These are phyloP conservation scores for Tubosaeta sp. DNA, from an alignment of 768 basidiomycete species.

Conservation along the genomic window DNA sequence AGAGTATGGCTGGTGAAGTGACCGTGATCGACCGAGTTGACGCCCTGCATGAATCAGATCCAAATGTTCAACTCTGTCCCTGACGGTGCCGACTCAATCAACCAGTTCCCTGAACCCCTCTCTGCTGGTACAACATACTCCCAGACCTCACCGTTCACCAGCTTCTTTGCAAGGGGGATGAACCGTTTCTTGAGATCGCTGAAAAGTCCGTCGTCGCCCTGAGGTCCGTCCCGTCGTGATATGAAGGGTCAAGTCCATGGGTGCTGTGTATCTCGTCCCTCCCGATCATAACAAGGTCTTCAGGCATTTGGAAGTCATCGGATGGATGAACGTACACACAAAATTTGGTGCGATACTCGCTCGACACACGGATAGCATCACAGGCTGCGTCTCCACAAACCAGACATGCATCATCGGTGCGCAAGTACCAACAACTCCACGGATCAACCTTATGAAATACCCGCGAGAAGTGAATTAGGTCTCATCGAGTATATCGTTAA, in stretches of 20 bases:
- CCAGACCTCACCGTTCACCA: no score
- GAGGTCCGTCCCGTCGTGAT: background rate
- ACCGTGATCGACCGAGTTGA: no score
- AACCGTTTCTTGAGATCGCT: no score
- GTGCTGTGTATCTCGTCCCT: background rate
- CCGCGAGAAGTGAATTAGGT: background rate
- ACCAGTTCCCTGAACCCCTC: no score
- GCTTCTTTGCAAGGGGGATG: no score
- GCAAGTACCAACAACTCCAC: background rate
- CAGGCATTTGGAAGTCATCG: background rate
- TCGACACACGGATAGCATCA: background rate
- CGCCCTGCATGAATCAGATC: no score
- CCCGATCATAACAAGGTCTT: background rate
- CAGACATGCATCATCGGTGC: background rate
- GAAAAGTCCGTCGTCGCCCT: background rate
- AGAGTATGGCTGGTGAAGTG: no score
- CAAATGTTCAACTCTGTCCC: no score
- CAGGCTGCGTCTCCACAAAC: background rate
- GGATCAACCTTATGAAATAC: background rate
- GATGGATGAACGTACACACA: background rate
- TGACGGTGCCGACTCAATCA: no score
- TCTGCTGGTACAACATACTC: no score
- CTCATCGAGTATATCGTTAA: background rate
- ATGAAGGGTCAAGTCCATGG: background rate
- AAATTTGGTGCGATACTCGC: background rate